phyloP scores from a whole-genome alignment of 1,139 yeast genomes.

The Saccharomycopsis phalli region DNA sequence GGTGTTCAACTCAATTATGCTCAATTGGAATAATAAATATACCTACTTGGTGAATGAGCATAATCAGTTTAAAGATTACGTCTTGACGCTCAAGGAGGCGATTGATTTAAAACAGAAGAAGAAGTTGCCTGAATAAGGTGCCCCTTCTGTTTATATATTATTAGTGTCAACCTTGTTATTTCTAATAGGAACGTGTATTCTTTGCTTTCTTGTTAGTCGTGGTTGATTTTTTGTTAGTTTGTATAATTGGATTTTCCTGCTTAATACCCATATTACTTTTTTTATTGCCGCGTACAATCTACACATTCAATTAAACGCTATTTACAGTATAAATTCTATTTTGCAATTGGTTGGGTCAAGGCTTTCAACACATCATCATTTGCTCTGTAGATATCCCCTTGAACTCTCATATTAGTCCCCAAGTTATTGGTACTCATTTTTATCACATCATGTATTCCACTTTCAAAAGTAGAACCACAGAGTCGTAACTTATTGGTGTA shows the following conservation, averaged over 20 bases:
- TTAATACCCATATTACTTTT: no score
- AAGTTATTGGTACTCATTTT: conserved; percentile 6
- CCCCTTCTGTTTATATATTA: neutral
- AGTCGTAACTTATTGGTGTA: conserved; percentile 54
- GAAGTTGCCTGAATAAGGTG: neutral
- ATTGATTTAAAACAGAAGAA: conserved; percentile 18
- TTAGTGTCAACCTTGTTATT: no score
- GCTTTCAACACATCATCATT: conserved; percentile 13
- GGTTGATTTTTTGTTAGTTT: no score
- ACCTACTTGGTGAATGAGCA: conserved; percentile 28
- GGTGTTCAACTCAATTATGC: conserved; percentile 27
- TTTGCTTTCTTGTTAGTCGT: no score
- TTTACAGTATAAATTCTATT: no score
- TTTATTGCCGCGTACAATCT: no score
- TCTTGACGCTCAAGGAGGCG: conserved; percentile 21
- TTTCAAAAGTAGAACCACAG: conserved; percentile 78
- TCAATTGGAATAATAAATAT: conserved; percentile 33
- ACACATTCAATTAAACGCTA: no score
- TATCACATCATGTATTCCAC: conserved; percentile 31
- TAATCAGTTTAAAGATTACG: conserved; percentile 27
- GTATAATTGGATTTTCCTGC: no score
- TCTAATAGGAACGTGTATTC: no score
- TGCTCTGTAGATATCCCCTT: conserved; percentile 20
- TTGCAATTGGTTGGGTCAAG: no score
- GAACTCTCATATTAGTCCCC: conserved; percentile 19